Percentiles rank a stretch among this genome's conserved stretches.
phyloP scores from a whole-genome alignment of 83 land plant species.

The Picea abies region DNA sequence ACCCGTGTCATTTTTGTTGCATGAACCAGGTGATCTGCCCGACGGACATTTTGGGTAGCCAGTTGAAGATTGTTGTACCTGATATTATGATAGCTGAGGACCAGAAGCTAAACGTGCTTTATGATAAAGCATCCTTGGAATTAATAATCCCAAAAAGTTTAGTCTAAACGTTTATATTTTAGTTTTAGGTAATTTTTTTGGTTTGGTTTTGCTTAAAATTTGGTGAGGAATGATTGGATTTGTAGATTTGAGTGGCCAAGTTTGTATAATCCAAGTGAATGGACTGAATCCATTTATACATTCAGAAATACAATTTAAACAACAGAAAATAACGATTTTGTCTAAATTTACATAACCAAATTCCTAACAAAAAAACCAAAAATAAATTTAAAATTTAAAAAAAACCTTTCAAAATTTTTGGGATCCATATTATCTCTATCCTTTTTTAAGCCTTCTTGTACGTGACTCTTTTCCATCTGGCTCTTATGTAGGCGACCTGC shows the following conservation, averaged over 20 bases:
- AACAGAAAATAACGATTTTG: no score
- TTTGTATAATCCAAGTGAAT: no score
- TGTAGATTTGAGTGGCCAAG: no score
- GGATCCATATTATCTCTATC: slow-evolving; percentile 84
- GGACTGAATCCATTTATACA: no score
- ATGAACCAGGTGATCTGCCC: slow-evolving; percentile 18
- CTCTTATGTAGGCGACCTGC: slow-evolving; percentile 40
- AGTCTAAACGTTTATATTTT: no score
- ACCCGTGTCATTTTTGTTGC: slow-evolving; percentile 54
- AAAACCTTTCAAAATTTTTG: slow-evolving; percentile 33
- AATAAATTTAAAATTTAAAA: no score
- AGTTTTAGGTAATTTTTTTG: no score
- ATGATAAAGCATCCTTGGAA: slow-evolving; percentile 62
- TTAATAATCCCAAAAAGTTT: slow-evolving; percentile 29
- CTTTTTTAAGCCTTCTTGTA: slow-evolving; percentile 62
- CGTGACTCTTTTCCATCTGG: slow-evolving; percentile 75
- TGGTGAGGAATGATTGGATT: no score
- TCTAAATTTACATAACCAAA: no score
- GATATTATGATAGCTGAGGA: slow-evolving; percentile 66
- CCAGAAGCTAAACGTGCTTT: slow-evolving; percentile 86
- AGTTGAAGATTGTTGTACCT: slow-evolving; percentile 14
- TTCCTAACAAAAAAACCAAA: no score
- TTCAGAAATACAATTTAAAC: no score
- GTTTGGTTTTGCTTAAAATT: no score
- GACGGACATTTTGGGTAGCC: not conserved